Base-by-base conservation (phyloP, 192 early-diverging fungal species). In the Coemansia sp. region DNA sequence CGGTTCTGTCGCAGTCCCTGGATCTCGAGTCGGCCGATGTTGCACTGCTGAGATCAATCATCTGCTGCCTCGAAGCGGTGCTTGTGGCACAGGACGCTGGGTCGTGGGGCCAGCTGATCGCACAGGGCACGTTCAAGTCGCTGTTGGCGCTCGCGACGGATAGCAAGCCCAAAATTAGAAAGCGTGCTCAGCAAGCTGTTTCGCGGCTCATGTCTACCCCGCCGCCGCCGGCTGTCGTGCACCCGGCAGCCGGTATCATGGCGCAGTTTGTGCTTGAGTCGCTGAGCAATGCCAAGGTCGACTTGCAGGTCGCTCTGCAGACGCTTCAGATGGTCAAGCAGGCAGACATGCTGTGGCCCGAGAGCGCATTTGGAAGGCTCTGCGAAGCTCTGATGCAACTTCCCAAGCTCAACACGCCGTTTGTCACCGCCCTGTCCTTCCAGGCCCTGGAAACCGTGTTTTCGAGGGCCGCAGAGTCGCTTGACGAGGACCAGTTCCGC, bases 161-260 rank as follows among this genome's bases (percentile, higher is more conserved):
- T 63, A 81, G 74, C 49, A 85, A 93, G 52, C 93, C 96, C 30
- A 95, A 93, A 82, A 87, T 95, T 49, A 86, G 96, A 25, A 90
- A 92, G 75, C 75, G 90, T 54, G 93, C 95, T 25, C 91, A 91
- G 62, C 93, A 97, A 54, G 90, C 89, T 11, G 85, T 93, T 30
- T 81, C 81, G 30, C 70, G 75, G 36, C 80, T 97, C 46, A 72
- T 95, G 27, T 71, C 76, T 3, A 75, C 69, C 62, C 92, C 91
- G 39, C 93, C 95, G 29, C 83, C 87, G 24, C 91, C 91, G 8
- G 72, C 79, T 28, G 51, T 76, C 3, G 68, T 84, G 29, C 93
- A 95, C 73, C 94, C 94, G 11, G 88, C 84, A 23, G 85, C 89
- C 18, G 34, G 61, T 14, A 69, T 83, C 59, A 82, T 83, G 1